Evolutionary conservation across 345 rosid genomes (phyloP).

Genomic region (Stellera chamaejasme): DNA sequence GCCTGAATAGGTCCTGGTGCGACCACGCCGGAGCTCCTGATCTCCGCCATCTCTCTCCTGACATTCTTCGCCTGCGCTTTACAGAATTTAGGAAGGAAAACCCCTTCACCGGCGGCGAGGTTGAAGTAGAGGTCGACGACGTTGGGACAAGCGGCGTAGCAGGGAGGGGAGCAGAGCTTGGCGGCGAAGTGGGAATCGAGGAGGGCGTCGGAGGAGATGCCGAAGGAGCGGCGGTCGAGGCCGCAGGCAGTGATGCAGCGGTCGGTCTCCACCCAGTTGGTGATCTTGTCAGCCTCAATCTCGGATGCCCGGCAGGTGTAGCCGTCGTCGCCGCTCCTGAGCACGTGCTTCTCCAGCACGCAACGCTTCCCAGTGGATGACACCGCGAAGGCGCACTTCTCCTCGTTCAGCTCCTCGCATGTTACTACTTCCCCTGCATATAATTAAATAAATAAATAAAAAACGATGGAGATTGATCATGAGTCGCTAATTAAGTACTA

Average conservation of each 20-base stretch:
- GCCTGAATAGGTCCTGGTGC: conserved; percentile 37
- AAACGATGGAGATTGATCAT: too few relatives aligned
- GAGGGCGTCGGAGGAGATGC: conserved; percentile 81
- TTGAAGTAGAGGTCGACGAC: conserved; percentile 77
- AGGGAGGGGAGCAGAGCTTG: conserved; percentile 64
- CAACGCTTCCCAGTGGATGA: conserved; percentile 75
- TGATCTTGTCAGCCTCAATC: conserved; percentile 54
- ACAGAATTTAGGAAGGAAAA: conserved; percentile 70
- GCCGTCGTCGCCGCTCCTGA: conserved; percentile 45
- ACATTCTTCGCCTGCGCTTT: conserved; percentile 36
- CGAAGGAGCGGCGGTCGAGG: conserved; percentile 61
- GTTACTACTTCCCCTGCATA: conserved; percentile 29
- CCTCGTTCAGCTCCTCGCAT: conserved; percentile 54
- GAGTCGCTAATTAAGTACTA: too few relatives aligned
- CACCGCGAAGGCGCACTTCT: conserved; percentile 62
- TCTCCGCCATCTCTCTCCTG: conserved; percentile 54
- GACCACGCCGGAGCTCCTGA: conserved; percentile 49
- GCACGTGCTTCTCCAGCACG: conserved; percentile 57
- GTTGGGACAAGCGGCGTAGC: conserved; percentile 71
- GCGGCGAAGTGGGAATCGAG: conserved; percentile 51
- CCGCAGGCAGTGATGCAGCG: conserved; percentile 66
- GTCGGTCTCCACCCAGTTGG: conserved; percentile 56
- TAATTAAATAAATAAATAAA: background rate
- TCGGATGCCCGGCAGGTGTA: conserved; percentile 63
- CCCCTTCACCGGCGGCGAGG: conserved; percentile 94